These are phyloP conservation scores for Sphagnum tenellum DNA, from an alignment of 225 moss, liverwort and hornwort genomes.

Conservation along the genomic window DNA sequence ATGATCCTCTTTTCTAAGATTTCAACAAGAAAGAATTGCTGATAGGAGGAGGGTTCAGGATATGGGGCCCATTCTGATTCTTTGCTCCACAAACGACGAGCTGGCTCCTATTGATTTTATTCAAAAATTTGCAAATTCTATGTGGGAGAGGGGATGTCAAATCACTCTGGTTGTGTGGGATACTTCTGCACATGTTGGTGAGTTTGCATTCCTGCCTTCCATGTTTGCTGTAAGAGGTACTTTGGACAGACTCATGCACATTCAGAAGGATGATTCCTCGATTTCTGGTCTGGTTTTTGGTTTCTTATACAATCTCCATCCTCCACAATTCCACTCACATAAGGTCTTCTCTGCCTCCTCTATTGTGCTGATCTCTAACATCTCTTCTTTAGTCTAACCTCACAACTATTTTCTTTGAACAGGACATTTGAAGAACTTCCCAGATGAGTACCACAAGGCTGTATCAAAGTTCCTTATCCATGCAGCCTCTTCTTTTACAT, in stretches of 20 bases:
- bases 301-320: no score
- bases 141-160: slow-evolving; percentile 42
- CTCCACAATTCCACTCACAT: no score
- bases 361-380: slow-evolving; percentile 1
- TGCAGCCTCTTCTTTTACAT: slow-evolving; percentile 4
- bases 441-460: slow-evolving; percentile 45
- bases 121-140: slow-evolving; percentile 27
- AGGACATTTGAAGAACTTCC: slow-evolving; percentile 63
- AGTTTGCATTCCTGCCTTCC: slow-evolving; percentile 4
- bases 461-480: slow-evolving; percentile 40
- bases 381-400: neutral
- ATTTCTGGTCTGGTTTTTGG: no score
- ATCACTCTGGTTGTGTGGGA: slow-evolving; percentile 70
- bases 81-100: slow-evolving; percentile 64
- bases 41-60: slow-evolving; percentile 22
- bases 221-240: neutral
- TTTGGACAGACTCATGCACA: no score
- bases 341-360: no score
- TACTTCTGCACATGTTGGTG: slow-evolving; percentile 68
- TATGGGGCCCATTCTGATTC: slow-evolving; percentile 58
- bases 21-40: no score
- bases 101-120: slow-evolving; percentile 44
- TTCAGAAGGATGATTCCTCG: no score
- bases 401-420: slow-evolving; percentile 2
- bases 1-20: no score